Evolutionary conservation across 2,329 filamentous ascomycete species (phyloP).

Genomic region (Trichoderma arundinaceum): DNA sequence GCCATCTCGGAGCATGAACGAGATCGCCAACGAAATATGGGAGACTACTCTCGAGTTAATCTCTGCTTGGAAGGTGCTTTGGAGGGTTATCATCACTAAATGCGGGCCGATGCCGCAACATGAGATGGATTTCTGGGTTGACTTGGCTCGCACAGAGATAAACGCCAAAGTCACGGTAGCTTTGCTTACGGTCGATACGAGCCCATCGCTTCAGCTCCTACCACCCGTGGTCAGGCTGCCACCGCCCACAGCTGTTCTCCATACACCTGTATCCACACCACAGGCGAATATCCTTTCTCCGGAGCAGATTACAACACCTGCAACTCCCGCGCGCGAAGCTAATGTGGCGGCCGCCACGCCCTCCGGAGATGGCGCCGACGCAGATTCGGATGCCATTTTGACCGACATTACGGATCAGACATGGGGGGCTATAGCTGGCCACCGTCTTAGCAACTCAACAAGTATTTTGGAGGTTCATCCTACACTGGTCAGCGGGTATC

Average conservation of each 20-base stretch:
- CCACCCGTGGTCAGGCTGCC: constrained; percentile 60
- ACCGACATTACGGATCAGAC: constrained; percentile 75
- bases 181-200: constrained; percentile 68
- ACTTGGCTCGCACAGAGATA: constrained; percentile 58
- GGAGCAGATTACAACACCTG: constrained; percentile 60
- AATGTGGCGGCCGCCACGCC: constrained; percentile 53
- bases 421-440: constrained; percentile 74
- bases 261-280: constrained; percentile 73
- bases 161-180: constrained; percentile 60
- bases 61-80: constrained; percentile 71
- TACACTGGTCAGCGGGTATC: constrained; percentile 67
- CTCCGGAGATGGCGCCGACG: constrained; percentile 51
- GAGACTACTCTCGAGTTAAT: constrained; percentile 76
- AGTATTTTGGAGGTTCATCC: constrained; percentile 61
- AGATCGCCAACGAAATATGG: constrained; percentile 79
- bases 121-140: constrained; percentile 66
- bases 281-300: constrained; percentile 65
- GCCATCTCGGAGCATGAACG: constrained; percentile 59
- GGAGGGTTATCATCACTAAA: constrained; percentile 78
- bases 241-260: constrained; percentile 52
- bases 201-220: constrained; percentile 67
- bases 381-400: constrained; percentile 65
- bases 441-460: constrained; percentile 66
- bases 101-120: constrained; percentile 69
- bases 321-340: constrained; percentile 54